These are phyloP conservation scores for Flaveria bidentis DNA, from an alignment of 129 eudicot species.

Conservation along the genomic window DNA sequence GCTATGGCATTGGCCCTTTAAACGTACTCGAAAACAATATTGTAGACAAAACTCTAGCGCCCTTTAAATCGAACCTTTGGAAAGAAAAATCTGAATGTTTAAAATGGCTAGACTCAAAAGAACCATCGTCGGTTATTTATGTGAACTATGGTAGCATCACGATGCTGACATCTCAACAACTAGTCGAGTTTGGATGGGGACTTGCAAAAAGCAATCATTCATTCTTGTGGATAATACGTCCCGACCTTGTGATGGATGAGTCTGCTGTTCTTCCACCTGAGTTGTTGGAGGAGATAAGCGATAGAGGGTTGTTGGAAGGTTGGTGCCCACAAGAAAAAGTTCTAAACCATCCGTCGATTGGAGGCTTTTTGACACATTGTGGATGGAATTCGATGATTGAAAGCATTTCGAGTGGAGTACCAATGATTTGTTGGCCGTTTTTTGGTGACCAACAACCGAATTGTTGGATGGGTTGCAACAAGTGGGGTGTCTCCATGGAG, in stretches of 20 bases:
- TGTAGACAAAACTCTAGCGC: conserved; percentile 15
- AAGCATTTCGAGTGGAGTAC: conserved; percentile 28
- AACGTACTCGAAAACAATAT: conserved; percentile 33
- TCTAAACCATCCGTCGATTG: conserved; percentile 27
- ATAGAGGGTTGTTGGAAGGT: conserved; percentile 22
- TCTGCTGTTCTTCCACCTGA: conserved; percentile 26
- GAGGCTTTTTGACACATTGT: conserved; percentile 31
- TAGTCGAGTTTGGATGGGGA: conserved; percentile 41
- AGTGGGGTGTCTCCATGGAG: conserved; percentile 36
- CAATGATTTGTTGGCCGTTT: conserved; percentile 43
- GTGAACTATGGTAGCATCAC: conserved; percentile 40
- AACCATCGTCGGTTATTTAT: conserved; percentile 26
- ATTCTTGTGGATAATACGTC: conserved; percentile 27
- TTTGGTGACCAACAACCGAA: conserved; percentile 33
- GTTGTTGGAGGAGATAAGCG: conserved; percentile 15
- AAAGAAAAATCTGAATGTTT: conserved; percentile 48
- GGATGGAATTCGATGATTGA: conserved; percentile 38
- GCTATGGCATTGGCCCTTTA: conserved; percentile 54
- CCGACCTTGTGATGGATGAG: conserved; percentile 30
- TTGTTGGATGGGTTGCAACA: conserved; percentile 28
- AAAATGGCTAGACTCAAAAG: conserved; percentile 50
- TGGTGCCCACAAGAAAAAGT: conserved; percentile 44
- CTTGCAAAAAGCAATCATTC: conserved; percentile 28
- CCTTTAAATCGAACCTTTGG: conserved; percentile 56
- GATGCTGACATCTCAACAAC: conserved; percentile 33